phyloP scores from a whole-genome alignment of 2,329 filamentous ascomycete species.

The Clarireedia paspali region DNA sequence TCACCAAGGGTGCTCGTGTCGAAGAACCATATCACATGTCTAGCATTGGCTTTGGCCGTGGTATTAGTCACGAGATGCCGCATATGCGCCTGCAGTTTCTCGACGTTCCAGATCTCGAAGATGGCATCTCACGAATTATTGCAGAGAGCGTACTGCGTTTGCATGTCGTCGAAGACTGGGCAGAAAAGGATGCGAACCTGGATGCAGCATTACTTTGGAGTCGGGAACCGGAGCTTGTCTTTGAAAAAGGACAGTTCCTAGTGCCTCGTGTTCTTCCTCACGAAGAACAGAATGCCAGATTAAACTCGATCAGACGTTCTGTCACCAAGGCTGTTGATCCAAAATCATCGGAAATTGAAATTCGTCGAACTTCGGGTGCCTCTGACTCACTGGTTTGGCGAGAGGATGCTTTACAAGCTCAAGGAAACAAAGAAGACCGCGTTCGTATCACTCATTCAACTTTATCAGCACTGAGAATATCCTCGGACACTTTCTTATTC shows the following conservation, averaged over 20 bases:
- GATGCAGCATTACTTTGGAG: constrained; percentile 10
- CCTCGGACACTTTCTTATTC: neutral
- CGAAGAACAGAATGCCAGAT: neutral
- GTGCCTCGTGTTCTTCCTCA: neutral
- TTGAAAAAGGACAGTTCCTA: neutral
- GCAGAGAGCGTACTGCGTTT: constrained; percentile 14
- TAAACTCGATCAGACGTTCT: neutral
- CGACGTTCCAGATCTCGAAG: constrained; percentile 8
- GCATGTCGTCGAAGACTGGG: neutral
- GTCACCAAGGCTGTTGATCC: neutral
- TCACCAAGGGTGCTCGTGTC: constrained; percentile 9
- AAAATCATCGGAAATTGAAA: neutral
- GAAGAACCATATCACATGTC: constrained; percentile 14
- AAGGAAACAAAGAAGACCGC: neutral
- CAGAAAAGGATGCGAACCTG: neutral
- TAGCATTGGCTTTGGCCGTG: constrained; percentile 12
- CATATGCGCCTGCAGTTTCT: constrained; percentile 13
- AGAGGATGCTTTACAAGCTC: no score
- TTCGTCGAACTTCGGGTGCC: no score
- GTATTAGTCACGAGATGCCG: constrained; percentile 10
- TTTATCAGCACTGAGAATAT: neutral
- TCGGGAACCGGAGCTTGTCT: constrained; percentile 14
- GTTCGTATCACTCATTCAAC: neutral
- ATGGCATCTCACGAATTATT: neutral
- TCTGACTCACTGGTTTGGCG: no score